Conservation (phyloP, 2,329 filamentous ascomycete species). For the Diplodia scrobiculata region DNA sequence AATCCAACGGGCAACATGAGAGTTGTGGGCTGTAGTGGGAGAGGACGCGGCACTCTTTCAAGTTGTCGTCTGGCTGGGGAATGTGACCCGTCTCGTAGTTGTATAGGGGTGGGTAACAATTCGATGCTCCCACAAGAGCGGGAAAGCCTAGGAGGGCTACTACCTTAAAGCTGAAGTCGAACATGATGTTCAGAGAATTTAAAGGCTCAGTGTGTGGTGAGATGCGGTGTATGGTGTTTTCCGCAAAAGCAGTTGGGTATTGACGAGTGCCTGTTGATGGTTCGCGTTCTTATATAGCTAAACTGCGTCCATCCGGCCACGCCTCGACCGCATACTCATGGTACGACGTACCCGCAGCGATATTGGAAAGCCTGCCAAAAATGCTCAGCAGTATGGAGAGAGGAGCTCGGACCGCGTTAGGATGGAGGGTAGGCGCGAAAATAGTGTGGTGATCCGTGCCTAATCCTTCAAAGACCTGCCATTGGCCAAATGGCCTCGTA, state of each 20-base stretch:
- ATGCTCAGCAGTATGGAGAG: too few relatives aligned
- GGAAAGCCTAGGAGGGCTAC: neutral
- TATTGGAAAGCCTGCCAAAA: too few relatives aligned
- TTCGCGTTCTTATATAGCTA: neutral
- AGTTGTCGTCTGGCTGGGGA: neutral
- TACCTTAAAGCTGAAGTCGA: neutral
- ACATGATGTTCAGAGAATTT: neutral
- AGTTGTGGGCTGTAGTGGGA: neutral
- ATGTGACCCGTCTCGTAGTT: neutral
- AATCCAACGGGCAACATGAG: neutral
- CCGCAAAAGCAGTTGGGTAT: neutral
- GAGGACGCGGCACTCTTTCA: neutral
- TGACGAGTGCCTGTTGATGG: neutral
- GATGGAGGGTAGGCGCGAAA: too few relatives aligned
- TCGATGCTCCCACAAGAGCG: neutral
- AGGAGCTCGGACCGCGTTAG: too few relatives aligned
- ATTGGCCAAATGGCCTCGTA: too few relatives aligned
- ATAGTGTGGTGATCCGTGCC: too few relatives aligned
- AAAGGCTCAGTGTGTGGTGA: neutral
- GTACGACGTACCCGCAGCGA: too few relatives aligned
- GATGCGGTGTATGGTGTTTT: too few relatives aligned
- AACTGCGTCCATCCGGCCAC: neutral
- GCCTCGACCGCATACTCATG: neutral
- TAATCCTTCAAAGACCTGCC: too few relatives aligned
- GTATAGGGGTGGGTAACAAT: neutral